Evolutionary conservation across 139 green algal genomes (phyloP), one percentile per base, ranked within the genome.

Genomic region (Auxenochlorella pyrenoidosa): DNA sequence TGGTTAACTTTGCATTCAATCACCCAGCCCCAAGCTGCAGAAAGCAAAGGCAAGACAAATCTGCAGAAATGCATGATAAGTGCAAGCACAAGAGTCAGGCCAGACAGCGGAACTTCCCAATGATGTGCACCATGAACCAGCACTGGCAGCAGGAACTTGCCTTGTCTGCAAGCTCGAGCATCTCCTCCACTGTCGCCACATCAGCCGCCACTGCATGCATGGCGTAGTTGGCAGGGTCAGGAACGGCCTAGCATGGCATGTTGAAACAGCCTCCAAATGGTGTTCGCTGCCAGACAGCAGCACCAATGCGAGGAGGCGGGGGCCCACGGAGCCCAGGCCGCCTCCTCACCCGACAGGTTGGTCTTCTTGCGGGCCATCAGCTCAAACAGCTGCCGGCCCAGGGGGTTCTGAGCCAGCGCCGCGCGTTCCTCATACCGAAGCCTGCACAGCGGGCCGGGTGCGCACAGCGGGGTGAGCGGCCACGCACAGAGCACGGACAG

Each of bases 361-460:
- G 93, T 99, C 88, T 95, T 91, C 92, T 99, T 99, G 63, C 79
- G 90, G 54, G 91, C 95, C 95, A 99, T 99, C 26, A 98, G 87
- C 89, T 98, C 91, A 51, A 98, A 94, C 89, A 98, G 95, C 70
- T 91, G 77, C 58, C 88, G 87, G 36, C 93, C 95, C 75, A 95
- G 87, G 40, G 92, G 84, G 88, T 97, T 97, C 75, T 96, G 90
- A 38, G 97, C 93, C 41, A 95, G 78, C 47, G 36, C 78, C 3
- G 94, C 94, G 28, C 96, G 94, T 68, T 94, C 92, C 84, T 96
- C 95, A 88, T 98, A 99, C 18, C 92, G 79, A 88, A 97, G 63
- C 66, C 96, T 95, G 91, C 38, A 75, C 10, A 28, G 68, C 19
- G 13, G 63, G 66, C 13, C 13, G 34, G n/a, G n/a, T 10, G 47